Evolutionary conservation across 2,329 filamentous ascomycete species (phyloP).

Genomic region (Pseudogymnoascus sp.): DNA sequence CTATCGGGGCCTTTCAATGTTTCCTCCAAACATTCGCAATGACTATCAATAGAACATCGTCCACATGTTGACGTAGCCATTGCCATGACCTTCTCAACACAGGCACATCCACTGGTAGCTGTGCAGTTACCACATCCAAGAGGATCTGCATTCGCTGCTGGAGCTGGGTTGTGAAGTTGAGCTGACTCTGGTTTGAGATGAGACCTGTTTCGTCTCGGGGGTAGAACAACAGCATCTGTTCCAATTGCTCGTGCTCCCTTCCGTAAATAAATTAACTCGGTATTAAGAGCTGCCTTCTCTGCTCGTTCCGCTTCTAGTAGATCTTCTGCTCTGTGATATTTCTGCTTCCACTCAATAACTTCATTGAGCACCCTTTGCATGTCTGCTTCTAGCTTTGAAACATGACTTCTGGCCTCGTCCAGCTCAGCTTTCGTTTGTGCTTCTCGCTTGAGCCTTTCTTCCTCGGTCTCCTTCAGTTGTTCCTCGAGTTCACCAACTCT

Average conservation of each 20-base stretch:
- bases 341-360: slow-evolving; percentile 28
- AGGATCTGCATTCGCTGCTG: slow-evolving; percentile 14
- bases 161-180: slow-evolving; percentile 19
- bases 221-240: slow-evolving; percentile 35
- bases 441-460: slow-evolving; percentile 49
- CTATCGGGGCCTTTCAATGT: slow-evolving; percentile 26
- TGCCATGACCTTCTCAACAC: slow-evolving; percentile 51
- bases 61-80: slow-evolving; percentile 53
- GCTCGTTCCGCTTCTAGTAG: slow-evolving; percentile 31
- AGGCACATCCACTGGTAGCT: slow-evolving; percentile 47
- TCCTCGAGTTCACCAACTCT: slow-evolving; percentile 72
- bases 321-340: slow-evolving; percentile 28
- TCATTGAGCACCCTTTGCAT: slow-evolving; percentile 52
- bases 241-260: slow-evolving; percentile 26
- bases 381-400: slow-evolving; percentile 55
- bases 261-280: slow-evolving; percentile 32
- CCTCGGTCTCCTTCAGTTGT: slow-evolving; percentile 55
- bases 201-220: slow-evolving; percentile 25
- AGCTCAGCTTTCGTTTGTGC: slow-evolving; percentile 39
- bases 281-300: slow-evolving; percentile 37
- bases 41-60: slow-evolving; percentile 54
- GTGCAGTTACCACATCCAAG: slow-evolving; percentile 51
- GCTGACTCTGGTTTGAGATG: slow-evolving; percentile 9
- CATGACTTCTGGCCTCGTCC: slow-evolving; percentile 35
- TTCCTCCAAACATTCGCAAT: slow-evolving; percentile 56